Evolutionary conservation across 2,329 filamentous ascomycete genomes (phyloP).

Genomic region (Cladophialophora immunda): DNA sequence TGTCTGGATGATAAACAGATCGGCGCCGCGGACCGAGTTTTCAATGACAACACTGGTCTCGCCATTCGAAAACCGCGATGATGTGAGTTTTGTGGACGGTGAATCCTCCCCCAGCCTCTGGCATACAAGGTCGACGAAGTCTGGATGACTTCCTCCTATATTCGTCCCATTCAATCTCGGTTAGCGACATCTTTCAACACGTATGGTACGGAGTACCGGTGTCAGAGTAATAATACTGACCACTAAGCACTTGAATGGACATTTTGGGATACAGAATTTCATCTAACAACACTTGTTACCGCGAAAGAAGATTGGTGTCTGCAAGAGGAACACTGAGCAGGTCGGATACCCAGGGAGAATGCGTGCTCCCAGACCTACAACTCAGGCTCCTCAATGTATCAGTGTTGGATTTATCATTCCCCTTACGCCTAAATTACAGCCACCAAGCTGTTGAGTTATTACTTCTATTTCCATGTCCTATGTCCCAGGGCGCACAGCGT

Average conservation of each 20-base stretch:
- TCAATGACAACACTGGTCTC: slow-evolving; percentile 94
- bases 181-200: slow-evolving; percentile 10
- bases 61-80: slow-evolving; percentile 76
- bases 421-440: background rate
- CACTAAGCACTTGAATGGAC: slow-evolving; percentile 18
- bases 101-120: slow-evolving; percentile 12
- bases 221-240: slow-evolving; percentile 6
- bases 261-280: background rate
- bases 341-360: background rate
- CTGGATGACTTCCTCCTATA: slow-evolving; percentile 20
- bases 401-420: background rate
- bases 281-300: background rate
- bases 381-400: background rate
- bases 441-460: background rate
- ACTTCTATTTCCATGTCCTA: background rate
- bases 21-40: slow-evolving; percentile 96
- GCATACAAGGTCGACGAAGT: slow-evolving; percentile 15
- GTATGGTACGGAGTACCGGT: background rate
- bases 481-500: background rate
- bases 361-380: background rate
- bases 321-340: background rate
- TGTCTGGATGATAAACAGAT: slow-evolving; percentile 97
- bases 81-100: slow-evolving; percentile 15
- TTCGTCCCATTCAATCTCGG: slow-evolving; percentile 1
- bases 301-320: background rate